Percentiles rank a stretch among this genome's conserved stretches.
These are phyloP conservation scores for Lentinula sp. DNA, from an alignment of 768 basidiomycete species.

Conservation along the genomic window DNA sequence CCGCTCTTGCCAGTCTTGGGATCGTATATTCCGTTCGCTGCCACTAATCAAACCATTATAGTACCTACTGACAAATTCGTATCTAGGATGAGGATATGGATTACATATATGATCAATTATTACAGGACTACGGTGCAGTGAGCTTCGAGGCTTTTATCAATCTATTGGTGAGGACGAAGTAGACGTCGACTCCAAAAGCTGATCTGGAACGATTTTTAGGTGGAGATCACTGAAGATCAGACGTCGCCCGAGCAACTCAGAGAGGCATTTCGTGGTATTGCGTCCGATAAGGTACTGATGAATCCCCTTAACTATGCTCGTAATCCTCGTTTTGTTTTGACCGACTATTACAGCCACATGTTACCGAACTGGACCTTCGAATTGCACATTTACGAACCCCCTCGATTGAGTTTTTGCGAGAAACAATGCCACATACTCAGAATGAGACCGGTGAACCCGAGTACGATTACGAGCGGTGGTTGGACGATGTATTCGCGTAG, in stretches of 20 bases:
- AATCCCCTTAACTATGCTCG: not conserved
- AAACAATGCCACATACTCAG: conserved; percentile 63
- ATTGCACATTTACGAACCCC: conserved; percentile 72
- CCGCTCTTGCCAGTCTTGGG: conserved; percentile 89
- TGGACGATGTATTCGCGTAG: conserved; percentile 72
- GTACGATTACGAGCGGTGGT: conserved; percentile 80
- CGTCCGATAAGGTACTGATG: conserved; percentile 71
- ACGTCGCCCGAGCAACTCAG: conserved; percentile 88
- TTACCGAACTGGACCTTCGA: conserved; percentile 90
- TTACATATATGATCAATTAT: conserved; percentile 73
- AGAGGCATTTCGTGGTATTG: conserved; percentile 90
- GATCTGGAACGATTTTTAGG: conserved; percentile 39
- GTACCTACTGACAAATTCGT: not conserved
- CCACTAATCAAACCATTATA: not conserved
- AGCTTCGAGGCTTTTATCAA: conserved; percentile 94
- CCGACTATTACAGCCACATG: conserved; percentile 57
- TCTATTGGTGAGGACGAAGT: conserved; percentile 56
- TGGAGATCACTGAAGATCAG: conserved; percentile 94
- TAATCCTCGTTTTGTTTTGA: conserved; percentile 7
- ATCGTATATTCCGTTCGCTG: conserved; percentile 78
- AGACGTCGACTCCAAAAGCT: not conserved
- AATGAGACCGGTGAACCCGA: conserved; percentile 57
- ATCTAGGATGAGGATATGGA: conserved; percentile 81
- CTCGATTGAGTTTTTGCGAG: conserved; percentile 75
- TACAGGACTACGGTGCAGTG: conserved; percentile 79